phyloP scores from a whole-genome alignment of 305 asterid species.

The Ilex paraguariensis region DNA sequence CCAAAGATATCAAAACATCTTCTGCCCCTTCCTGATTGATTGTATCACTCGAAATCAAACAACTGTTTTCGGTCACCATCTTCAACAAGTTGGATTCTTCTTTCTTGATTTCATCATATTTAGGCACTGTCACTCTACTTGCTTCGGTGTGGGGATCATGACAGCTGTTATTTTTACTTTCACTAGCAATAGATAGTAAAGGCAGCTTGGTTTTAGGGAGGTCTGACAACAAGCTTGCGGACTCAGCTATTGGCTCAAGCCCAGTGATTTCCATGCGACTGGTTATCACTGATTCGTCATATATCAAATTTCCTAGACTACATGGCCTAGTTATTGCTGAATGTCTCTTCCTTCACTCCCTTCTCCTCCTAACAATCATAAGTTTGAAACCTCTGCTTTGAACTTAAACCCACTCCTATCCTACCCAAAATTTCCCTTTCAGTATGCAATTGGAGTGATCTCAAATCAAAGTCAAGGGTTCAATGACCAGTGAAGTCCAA shows the following conservation, averaged over 20 bases:
- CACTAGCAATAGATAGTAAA: constrained; percentile 24
- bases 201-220: constrained; percentile 48
- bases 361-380: not conserved
- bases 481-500: not conserved
- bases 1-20: constrained; percentile 16
- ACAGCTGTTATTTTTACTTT: constrained; percentile 22
- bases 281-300: constrained; percentile 23
- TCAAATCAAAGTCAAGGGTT: not conserved
- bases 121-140: constrained; percentile 23
- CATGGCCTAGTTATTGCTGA: constrained; percentile 26
- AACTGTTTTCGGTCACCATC: constrained; percentile 20
- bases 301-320: constrained; percentile 24
- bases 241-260: constrained; percentile 21
- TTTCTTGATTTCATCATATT: constrained; percentile 19
- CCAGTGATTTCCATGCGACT: constrained; percentile 21
- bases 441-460: too few relatives aligned
- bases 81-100: constrained; percentile 17
- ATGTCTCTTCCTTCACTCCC: constrained; percentile 18
- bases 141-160: constrained; percentile 32
- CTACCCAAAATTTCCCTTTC: too few relatives aligned
- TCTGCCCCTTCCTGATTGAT: constrained; percentile 16
- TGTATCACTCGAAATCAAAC: constrained; percentile 21
- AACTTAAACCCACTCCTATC: not conserved
- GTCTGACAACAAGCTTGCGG: constrained; percentile 31
- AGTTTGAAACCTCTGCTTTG: constrained; percentile 7